These are phyloP conservation scores for Biscogniauxia mediterranea DNA, from an alignment of 2,329 filamentous ascomycete species.

Conservation along the genomic window DNA sequence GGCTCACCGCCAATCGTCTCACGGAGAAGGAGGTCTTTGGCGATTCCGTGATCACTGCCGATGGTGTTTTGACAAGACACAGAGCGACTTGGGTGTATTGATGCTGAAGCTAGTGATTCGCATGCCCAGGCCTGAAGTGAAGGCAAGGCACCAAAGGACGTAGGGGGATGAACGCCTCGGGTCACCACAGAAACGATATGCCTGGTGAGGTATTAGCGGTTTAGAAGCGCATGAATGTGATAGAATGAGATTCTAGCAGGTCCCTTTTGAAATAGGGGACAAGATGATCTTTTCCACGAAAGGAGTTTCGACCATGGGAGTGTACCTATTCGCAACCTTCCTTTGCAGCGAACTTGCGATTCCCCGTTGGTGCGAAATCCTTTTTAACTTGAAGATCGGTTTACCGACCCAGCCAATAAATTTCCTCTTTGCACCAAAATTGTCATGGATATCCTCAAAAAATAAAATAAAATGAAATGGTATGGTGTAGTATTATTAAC, in stretches of 20 bases:
- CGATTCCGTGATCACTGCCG: background rate
- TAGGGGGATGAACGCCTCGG: background rate
- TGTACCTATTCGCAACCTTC: too few relatives aligned
- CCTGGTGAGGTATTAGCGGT: constrained; percentile 5
- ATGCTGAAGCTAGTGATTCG: constrained; percentile 6
- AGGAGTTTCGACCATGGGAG: background rate
- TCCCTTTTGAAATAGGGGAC: too few relatives aligned
- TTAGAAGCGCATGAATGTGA: background rate
- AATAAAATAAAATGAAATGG: too few relatives aligned
- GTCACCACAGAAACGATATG: background rate
- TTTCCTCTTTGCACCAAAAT: background rate
- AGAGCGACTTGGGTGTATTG: constrained; percentile 7
- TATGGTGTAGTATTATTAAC: background rate
- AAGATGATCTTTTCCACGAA: background rate
- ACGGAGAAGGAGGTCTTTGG: background rate
- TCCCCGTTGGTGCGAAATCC: background rate
- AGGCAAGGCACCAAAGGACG: background rate
- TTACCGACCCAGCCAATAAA: background rate
- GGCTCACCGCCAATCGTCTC: background rate
- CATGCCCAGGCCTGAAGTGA: constrained; percentile 8
- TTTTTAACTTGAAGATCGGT: background rate
- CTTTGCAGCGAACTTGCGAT: background rate
- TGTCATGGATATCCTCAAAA: too few relatives aligned
- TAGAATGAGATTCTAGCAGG: background rate
- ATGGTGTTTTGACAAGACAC: background rate